Conservation (phyloP, 768 basidiomycete species). For the Russula sp. region DNA sequence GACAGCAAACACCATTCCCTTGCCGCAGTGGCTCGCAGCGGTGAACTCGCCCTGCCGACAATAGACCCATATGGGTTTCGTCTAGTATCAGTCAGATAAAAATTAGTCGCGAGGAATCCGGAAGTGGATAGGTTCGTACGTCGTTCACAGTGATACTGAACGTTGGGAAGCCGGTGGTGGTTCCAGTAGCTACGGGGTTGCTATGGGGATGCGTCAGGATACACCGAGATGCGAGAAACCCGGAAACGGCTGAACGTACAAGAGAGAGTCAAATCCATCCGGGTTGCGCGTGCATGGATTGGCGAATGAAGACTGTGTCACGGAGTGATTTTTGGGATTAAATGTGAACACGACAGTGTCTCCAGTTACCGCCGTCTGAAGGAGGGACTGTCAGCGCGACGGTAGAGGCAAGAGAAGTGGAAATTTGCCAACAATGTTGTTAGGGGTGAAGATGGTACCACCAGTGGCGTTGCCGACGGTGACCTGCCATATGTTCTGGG, state of each 20-base stretch:
- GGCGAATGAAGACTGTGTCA: constrained; percentile 29
- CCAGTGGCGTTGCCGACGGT: constrained; percentile 11
- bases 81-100: neutral
- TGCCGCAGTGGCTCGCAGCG: constrained; percentile 18
- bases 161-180: constrained; percentile 11
- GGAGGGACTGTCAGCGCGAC: neutral
- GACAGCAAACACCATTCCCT: constrained; percentile 31
- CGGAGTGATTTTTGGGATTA: constrained; percentile 30
- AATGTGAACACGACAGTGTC: constrained; percentile 28
- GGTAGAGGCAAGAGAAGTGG: too few relatives aligned
- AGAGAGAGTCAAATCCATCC: constrained; percentile 30
- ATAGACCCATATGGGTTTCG: constrained; percentile 27
- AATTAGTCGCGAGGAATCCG: neutral
- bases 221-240: neutral
- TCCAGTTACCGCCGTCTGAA: constrained; percentile 21
- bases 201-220: constrained; percentile 12
- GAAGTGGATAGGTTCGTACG: constrained; percentile 13
- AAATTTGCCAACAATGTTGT: constrained; percentile 4
- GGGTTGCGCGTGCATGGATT: constrained; percentile 26
- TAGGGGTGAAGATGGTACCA: constrained; percentile 1
- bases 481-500: neutral
- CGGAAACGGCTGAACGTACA: constrained; percentile 23
- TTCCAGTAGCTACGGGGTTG: constrained; percentile 25
- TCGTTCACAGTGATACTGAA: constrained; percentile 27
- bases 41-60: constrained; percentile 25